Conservation (phyloP, 805 yeast genomes). For the Nakazawaea peltata region DNA sequence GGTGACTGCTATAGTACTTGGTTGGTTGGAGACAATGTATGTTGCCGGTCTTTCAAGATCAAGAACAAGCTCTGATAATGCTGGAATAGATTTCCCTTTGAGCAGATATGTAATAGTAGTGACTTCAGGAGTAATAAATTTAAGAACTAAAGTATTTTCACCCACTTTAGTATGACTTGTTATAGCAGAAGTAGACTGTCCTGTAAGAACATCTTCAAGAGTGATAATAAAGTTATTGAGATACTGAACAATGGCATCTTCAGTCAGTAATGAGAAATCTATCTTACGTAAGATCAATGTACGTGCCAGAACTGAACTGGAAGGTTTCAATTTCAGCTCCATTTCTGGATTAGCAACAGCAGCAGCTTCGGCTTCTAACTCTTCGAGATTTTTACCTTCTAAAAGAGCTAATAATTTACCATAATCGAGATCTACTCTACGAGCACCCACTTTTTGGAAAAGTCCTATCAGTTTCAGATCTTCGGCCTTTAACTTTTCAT, state of each 20-base stretch:
- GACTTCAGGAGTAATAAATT: conserved; percentile 35
- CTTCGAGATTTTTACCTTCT: conserved; percentile 9
- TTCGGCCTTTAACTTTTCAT: conserved; percentile 66
- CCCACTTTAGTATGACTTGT: conserved; percentile 22
- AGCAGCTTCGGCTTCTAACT: conserved; percentile 10
- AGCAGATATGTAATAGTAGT: conserved; percentile 18
- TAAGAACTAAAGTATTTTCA: conserved; percentile 12
- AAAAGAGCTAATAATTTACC: conserved; percentile 21
- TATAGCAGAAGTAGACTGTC: too few relatives aligned
- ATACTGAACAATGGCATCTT: too few relatives aligned
- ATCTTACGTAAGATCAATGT: too few relatives aligned
- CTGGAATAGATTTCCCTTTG: conserved; percentile 13
- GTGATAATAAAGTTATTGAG: conserved; percentile 36
- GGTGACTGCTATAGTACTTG: conserved; percentile 33
- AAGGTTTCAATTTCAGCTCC: conserved; percentile 5
- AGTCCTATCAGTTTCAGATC: conserved; percentile 74
- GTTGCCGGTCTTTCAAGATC: too few relatives aligned
- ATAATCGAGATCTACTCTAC: conserved; percentile 30
- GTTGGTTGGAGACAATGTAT: neutral
- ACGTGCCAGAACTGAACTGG: conserved; percentile 37
- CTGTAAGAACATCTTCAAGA: conserved; percentile 34
- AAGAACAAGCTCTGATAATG: too few relatives aligned
- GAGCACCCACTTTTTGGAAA: conserved; percentile 65
- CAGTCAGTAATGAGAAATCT: too few relatives aligned
- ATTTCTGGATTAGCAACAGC: conserved; percentile 9